phyloP scores from a whole-genome alignment of 352 stramenopile species.

The Sclerospora graminicola region DNA sequence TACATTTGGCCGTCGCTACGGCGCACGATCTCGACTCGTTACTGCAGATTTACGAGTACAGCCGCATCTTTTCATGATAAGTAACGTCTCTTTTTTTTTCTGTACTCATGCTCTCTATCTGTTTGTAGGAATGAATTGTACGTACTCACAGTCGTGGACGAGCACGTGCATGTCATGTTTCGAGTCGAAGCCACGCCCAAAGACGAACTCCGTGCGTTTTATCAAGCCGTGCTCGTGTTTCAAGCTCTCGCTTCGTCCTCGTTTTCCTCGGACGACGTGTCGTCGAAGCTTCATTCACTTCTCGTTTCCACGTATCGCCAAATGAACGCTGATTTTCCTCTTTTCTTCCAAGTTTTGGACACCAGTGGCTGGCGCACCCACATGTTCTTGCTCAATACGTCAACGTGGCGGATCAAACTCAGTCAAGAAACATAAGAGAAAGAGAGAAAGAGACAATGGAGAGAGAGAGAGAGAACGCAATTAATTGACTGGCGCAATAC shows the following conservation, averaged over 20 bases:
- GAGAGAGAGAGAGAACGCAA: too few relatives aligned
- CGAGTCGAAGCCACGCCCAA: slow-evolving; percentile 31
- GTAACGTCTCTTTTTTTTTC: not conserved
- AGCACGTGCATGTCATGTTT: slow-evolving; percentile 44
- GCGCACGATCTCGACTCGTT: slow-evolving; percentile 32
- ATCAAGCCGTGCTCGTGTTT: slow-evolving; percentile 51
- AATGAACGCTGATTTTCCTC: slow-evolving; percentile 46
- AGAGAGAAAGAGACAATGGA: not conserved
- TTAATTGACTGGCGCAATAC: too few relatives aligned
- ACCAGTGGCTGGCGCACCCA: slow-evolving; percentile 56
- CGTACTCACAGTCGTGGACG: slow-evolving; percentile 28
- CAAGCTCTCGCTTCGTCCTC: slow-evolving; percentile 21
- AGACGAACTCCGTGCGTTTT: slow-evolving; percentile 67
- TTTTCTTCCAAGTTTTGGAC: slow-evolving; percentile 53
- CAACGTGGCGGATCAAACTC: slow-evolving; percentile 57
- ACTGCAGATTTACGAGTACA: slow-evolving; percentile 42
- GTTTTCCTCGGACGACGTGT: slow-evolving; percentile 9
- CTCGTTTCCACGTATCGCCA: slow-evolving; percentile 36
- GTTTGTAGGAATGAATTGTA: slow-evolving; percentile 44
- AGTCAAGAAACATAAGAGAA: slow-evolving; percentile 23
- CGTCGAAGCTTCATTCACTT: slow-evolving; percentile 16
- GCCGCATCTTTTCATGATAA: too few relatives aligned
- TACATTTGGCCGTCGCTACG: slow-evolving; percentile 29
- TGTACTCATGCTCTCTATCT: not conserved
- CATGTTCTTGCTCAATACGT: slow-evolving; percentile 62